A percentile compares a stretch with the other conserved stretches of the same genome.
phyloP scores from a whole-genome alignment of 1,139 yeast species.

The Saccharomyces uvarum region DNA sequence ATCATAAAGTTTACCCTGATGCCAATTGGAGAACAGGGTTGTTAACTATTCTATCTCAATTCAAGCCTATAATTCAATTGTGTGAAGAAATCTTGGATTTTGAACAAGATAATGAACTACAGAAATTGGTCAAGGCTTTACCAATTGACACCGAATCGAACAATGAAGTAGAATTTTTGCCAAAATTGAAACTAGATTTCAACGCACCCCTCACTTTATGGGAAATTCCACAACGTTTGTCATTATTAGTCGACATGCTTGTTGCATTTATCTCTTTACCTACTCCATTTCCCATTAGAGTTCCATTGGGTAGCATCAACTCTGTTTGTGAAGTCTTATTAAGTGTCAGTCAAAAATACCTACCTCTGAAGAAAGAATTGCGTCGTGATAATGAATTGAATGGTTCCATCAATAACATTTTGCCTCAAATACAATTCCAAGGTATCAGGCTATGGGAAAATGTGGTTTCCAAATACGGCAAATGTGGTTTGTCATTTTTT shows the following conservation, averaged over 20 bases:
- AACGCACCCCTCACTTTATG: constrained; percentile 46
- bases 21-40: constrained; percentile 43
- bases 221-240: constrained; percentile 44
- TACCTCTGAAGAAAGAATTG: constrained; percentile 51
- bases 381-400: constrained; percentile 44
- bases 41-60: constrained; percentile 39
- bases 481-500: constrained; percentile 44
- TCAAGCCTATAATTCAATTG: constrained; percentile 44
- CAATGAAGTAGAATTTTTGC: constrained; percentile 34
- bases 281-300: constrained; percentile 41
- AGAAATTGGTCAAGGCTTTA: constrained; percentile 33
- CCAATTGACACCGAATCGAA: constrained; percentile 24
- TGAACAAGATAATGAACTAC: constrained; percentile 45
- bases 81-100: constrained; percentile 54
- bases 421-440: constrained; percentile 39
- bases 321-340: constrained; percentile 44
- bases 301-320: constrained; percentile 52
- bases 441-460: constrained; percentile 39
- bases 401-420: constrained; percentile 37
- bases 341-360: constrained; percentile 46
- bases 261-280: constrained; percentile 40
- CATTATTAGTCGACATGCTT: constrained; percentile 41
- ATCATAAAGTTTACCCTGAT: constrained; percentile 32
- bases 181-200: constrained; percentile 49
- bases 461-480: constrained; percentile 39